Percentiles rank a stretch among this genome's conserved stretches.
These are phyloP conservation scores for Phytophthora litchii DNA, from an alignment of 352 stramenopile species.

Conservation along the genomic window DNA sequence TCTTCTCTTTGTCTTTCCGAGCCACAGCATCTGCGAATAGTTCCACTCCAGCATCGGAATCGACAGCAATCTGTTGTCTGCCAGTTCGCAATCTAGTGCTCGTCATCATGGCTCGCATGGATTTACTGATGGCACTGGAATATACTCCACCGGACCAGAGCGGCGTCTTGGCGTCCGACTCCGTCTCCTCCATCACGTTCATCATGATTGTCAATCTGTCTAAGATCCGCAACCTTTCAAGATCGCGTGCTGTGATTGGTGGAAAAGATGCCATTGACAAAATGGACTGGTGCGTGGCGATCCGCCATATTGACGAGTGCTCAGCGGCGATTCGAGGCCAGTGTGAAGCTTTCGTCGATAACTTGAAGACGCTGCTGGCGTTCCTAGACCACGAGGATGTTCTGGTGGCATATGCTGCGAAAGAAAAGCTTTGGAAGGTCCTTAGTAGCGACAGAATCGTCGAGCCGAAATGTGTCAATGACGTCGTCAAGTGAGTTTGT, in stretches of 20 bases:
- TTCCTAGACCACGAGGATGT: constrained; percentile 42
- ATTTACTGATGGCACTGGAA: constrained; percentile 55
- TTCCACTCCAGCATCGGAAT: constrained; percentile 24
- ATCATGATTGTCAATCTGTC: constrained; percentile 24
- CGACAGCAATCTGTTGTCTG: background rate
- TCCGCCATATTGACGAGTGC: constrained; percentile 10
- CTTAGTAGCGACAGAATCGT: constrained; percentile 3
- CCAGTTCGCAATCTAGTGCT: constrained; percentile 16
- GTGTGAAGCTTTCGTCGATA: background rate
- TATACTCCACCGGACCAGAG: constrained; percentile 33
- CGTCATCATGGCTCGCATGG: constrained; percentile 61
- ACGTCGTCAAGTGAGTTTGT: constrained; percentile 26
- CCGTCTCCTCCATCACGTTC: constrained; percentile 32
- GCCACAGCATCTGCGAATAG: constrained; percentile 43
- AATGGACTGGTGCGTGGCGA: constrained; percentile 21
- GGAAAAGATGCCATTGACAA: constrained; percentile 3
- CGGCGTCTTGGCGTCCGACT: constrained; percentile 20
- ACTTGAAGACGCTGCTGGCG: constrained; percentile 22
- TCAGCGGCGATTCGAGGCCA: constrained; percentile 11
- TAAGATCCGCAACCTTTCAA: constrained; percentile 36
- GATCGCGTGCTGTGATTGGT: constrained; percentile 28
- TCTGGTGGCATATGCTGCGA: constrained; percentile 48
- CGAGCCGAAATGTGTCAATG: constrained; percentile 10
- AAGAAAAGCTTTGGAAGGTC: constrained; percentile 39
- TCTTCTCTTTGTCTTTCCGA: constrained; percentile 58